Conservation (phyloP, 768 basidiomycete species). For the Amyloporia xantha region DNA sequence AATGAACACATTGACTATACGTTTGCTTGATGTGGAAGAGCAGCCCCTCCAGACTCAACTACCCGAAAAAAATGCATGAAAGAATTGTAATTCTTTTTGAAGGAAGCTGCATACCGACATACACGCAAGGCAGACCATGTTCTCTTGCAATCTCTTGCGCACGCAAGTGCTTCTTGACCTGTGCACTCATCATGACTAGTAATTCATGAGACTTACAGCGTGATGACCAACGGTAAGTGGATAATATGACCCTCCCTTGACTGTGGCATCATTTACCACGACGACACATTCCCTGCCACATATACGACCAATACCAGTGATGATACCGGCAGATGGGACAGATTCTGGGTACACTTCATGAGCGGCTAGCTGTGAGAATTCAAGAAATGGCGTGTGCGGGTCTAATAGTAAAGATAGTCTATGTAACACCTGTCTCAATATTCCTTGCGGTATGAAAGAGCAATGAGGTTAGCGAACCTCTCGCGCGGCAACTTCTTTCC, state of each 20-base stretch:
- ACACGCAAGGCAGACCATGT: constrained; percentile 85
- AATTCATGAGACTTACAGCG: background rate
- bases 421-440: background rate
- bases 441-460: background rate
- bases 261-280: constrained; percentile 91
- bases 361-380: constrained; percentile 80
- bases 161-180: constrained; percentile 93
- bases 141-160: constrained; percentile 94
- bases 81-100: too few species aligned
- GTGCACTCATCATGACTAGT: background rate
- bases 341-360: constrained; percentile 77
- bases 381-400: constrained; percentile 83
- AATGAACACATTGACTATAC: too few species aligned
- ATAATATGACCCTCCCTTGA: constrained; percentile 90
- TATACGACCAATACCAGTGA: constrained; percentile 71
- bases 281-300: constrained; percentile 81
- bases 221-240: constrained; percentile 59
- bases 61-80: background rate
- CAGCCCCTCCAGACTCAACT: constrained; percentile 95
- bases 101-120: constrained; percentile 62
- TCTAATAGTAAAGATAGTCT: constrained; percentile 76
- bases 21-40: constrained; percentile 87
- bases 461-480: constrained; percentile 38
- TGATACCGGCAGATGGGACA: constrained; percentile 85
- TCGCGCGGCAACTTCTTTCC: constrained; percentile 83